Evolutionary conservation across 2,329 filamentous ascomycete species (phyloP).

Genomic region (Nannizzia gypsea): DNA sequence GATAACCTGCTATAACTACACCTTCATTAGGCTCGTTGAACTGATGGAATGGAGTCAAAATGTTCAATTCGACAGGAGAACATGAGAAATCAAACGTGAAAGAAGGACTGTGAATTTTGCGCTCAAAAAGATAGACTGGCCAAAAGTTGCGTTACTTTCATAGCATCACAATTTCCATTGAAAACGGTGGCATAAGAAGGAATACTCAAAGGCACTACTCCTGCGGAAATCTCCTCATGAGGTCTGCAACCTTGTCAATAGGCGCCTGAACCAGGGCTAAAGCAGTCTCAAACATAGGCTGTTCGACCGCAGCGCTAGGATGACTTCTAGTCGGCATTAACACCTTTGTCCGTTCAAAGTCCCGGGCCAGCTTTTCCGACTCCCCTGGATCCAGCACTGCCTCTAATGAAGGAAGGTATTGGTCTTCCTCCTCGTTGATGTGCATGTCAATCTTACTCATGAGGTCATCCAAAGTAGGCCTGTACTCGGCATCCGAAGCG

Average conservation of each 20-base stretch:
- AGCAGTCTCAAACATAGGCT: slow-evolving; percentile 45
- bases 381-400: slow-evolving; percentile 24
- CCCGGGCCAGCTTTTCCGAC: slow-evolving; percentile 28
- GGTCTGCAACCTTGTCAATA: slow-evolving; percentile 43
- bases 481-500: slow-evolving; percentile 29
- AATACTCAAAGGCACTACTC: neutral
- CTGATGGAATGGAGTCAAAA: too few relatives aligned
- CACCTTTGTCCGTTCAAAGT: slow-evolving; percentile 41
- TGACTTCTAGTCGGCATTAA: slow-evolving; percentile 43
- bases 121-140: neutral
- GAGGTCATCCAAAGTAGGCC: slow-evolving; percentile 30
- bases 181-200: neutral
- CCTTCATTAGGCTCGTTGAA: too few relatives aligned
- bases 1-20: too few relatives aligned
- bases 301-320: slow-evolving; percentile 35
- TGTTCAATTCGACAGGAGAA: too few relatives aligned
- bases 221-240: slow-evolving; percentile 42
- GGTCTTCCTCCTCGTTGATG: slow-evolving; percentile 39
- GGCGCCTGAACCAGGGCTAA: slow-evolving; percentile 44
- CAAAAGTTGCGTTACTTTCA: neutral
- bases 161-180: neutral
- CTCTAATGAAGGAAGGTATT: slow-evolving; percentile 40
- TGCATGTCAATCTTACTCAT: slow-evolving; percentile 35
- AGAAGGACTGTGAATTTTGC: neutral
- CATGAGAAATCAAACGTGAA: too few relatives aligned